Evolutionary conservation across 176 grass and related monocot species (phyloP), one percentile per base, ranked within the genome.

Genomic region (Rhynchospora pubera): DNA sequence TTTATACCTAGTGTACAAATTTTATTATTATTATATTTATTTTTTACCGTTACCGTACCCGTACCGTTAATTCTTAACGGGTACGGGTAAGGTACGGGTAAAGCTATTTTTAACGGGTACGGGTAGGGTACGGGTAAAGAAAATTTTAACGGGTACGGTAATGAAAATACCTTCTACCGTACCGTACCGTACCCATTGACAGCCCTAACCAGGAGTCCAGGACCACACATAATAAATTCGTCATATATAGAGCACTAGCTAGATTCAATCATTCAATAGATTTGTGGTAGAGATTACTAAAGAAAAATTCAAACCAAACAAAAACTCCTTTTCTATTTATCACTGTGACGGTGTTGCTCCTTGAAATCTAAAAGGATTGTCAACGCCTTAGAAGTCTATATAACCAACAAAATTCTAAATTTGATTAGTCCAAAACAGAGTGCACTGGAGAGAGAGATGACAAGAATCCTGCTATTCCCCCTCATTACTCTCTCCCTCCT

Each of bases 361-460:
- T 32, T 18, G 4, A 52, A 15, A 18, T 77, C 57, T 22, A 77
- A 22, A 77, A 77, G 26, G 12, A 30, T 57, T 47, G 57, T 80
- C 77, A 62, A 62, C 55, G 15, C 77, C 44, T 43, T 13, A 66
- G 42, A 62, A 44, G 30, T 59, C 77, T 80, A 80, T 80, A 80
- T 80, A 80, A 80, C 78, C 78, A 62, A 42, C 34, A 63, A 19
- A 58, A 58, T 51, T 59, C 23, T 10, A 42, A 30, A 79, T 57
- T 59, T 79, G 12, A 32, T 42, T 32, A 79, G 11, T 42, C n/a
- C 11, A 79, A 48, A 72, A 72, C 68, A 1, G 44, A 48, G 68
- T 46, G 9, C n/a, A 4, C n/a, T n/a, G 21, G 43, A 22, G 9
- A 47, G 1, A 39, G 43, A 72, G 59, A 80, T 61, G 78, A 7